phyloP scores from a whole-genome alignment of 805 yeast genomes.

The Wickerhamiella galacta region DNA sequence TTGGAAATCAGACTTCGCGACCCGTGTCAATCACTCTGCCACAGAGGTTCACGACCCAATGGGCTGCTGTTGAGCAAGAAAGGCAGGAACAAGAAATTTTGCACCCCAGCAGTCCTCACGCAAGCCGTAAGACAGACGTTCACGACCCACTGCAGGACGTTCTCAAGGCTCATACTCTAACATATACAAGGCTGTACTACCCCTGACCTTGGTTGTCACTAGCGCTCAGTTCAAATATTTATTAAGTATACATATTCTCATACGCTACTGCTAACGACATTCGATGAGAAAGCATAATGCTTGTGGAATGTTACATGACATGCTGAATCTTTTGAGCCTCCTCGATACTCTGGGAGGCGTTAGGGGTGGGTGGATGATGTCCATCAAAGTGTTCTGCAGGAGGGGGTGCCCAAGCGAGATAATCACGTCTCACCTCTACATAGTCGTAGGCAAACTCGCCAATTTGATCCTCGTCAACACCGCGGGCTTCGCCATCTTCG shows the following conservation, averaged over 20 bases:
- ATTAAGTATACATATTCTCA: background rate
- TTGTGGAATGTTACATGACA: background rate
- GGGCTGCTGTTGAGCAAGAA: background rate
- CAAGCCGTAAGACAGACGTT: too few relatives aligned
- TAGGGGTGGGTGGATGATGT: background rate
- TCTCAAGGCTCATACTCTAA: too few relatives aligned
- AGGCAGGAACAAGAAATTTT: background rate
- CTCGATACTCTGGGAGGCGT: background rate
- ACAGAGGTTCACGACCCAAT: background rate
- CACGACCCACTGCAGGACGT: too few relatives aligned
- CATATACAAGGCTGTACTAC: too few relatives aligned
- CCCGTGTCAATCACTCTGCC: background rate
- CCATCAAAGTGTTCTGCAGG: constrained; percentile 5
- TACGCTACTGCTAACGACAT: background rate
- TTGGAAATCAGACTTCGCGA: background rate
- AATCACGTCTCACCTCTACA: constrained; percentile 91
- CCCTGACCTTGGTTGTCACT: too few relatives aligned
- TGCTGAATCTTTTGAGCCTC: constrained; percentile 4
- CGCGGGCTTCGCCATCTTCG: constrained; percentile 73
- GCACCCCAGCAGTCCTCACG: too few relatives aligned
- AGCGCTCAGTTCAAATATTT: too few relatives aligned
- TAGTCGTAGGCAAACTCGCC: constrained; percentile 99
- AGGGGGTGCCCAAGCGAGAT: constrained; percentile 27
- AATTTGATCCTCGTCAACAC: constrained; percentile 91
- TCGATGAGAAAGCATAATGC: too few relatives aligned